Conservation (phyloP, 495 filamentous ascomycete species). For the Penicillium herquei region DNA sequence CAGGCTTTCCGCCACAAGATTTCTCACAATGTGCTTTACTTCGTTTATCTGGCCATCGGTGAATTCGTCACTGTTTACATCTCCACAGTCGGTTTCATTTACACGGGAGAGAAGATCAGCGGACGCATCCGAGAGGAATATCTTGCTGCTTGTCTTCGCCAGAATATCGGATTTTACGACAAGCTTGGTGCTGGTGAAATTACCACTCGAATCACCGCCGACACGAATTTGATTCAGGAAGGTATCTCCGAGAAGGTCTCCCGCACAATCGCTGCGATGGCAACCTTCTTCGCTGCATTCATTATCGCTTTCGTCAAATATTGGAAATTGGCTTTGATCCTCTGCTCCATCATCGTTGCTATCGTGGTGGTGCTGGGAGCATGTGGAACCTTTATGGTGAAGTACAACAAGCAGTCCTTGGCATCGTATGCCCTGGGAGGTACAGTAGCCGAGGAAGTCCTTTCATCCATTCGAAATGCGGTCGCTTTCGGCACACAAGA, state of each 20-base stretch:
- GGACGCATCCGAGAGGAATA: slow-evolving; percentile 58
- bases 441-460: slow-evolving; percentile 2
- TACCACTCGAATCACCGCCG: slow-evolving; percentile 53
- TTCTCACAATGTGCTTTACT: slow-evolving; percentile 32
- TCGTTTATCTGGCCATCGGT: slow-evolving; percentile 61
- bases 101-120: slow-evolving; percentile 57
- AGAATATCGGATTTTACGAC: slow-evolving; percentile 62
- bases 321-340: slow-evolving; percentile 31
- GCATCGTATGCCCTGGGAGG: slow-evolving; percentile 36
- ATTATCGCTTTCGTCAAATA: slow-evolving; percentile 62
- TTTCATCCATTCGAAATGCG: background rate
- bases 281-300: slow-evolving; percentile 62
- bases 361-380: slow-evolving; percentile 63
- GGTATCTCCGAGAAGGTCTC: slow-evolving; percentile 68
- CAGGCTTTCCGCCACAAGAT: background rate
- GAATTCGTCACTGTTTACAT: slow-evolving; percentile 57
- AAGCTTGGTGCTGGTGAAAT: slow-evolving; percentile 53
- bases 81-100: slow-evolving; percentile 50
- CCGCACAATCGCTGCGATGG: slow-evolving; percentile 51
- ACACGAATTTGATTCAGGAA: slow-evolving; percentile 55
- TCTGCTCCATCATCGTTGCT: slow-evolving; percentile 57
- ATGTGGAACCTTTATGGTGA: slow-evolving; percentile 56
- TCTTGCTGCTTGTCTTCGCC: slow-evolving; percentile 52
- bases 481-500: slow-evolving; percentile 4
- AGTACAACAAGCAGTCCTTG: slow-evolving; percentile 50